Conservation (phyloP, 768 basidiomycete genomes). For the Panus rudis region DNA sequence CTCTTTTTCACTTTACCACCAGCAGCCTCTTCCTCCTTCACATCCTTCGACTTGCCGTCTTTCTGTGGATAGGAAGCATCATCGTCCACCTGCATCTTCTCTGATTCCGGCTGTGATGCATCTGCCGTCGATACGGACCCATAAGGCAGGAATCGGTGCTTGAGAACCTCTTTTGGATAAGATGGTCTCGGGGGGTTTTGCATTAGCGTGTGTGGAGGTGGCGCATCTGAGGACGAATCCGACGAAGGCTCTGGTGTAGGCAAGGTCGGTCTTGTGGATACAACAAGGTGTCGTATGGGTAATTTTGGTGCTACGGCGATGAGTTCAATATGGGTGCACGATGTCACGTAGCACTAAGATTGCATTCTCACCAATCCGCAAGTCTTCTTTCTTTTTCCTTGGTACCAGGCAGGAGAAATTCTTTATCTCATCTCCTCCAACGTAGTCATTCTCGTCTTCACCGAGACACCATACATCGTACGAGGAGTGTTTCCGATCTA, state of each 20-base stretch:
- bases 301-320: conserved; percentile 47
- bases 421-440: conserved; percentile 59
- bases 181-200: conserved; percentile 50
- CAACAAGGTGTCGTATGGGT: conserved; percentile 49
- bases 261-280: conserved; percentile 42
- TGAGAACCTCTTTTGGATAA: conserved; percentile 56
- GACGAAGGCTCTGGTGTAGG: conserved; percentile 18
- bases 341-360: conserved; percentile 5
- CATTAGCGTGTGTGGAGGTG: conserved; percentile 20
- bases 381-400: conserved; percentile 53
- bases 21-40: conserved; percentile 22
- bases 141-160: conserved; percentile 56
- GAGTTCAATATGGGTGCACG: neutral
- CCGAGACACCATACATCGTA: conserved; percentile 67
- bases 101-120: conserved; percentile 6
- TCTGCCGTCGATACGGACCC: conserved; percentile 37
- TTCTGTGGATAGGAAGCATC: conserved; percentile 10
- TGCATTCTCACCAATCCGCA: conserved; percentile 53
- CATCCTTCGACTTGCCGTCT: conserved; percentile 11
- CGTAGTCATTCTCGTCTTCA: conserved; percentile 29
- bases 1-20: conserved; percentile 6
- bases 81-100: conserved; percentile 16
- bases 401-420: conserved; percentile 58
- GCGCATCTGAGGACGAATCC: conserved; percentile 8
- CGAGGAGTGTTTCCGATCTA: conserved; percentile 45